Evolutionary conservation across 257 asterid species (phyloP).

Genomic region (Fraxinus pennsylvanica): DNA sequence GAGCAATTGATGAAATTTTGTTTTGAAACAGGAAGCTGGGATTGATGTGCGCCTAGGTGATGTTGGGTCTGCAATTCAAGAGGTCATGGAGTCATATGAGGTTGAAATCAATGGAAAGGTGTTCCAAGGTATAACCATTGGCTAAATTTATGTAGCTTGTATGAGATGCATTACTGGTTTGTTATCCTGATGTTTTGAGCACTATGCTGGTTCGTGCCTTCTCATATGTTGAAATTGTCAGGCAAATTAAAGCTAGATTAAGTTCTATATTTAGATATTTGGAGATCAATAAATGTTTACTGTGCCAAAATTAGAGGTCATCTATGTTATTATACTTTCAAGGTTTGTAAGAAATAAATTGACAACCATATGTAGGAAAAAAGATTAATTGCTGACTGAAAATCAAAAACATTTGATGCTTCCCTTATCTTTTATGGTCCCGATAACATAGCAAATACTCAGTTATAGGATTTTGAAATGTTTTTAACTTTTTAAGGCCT

Average conservation of each 20-base stretch:
- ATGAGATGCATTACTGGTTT: not conserved
- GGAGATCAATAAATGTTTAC: not conserved
- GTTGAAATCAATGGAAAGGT: constrained; percentile 95
- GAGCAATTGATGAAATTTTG: constrained; percentile 22
- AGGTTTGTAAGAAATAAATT: constrained; percentile 5
- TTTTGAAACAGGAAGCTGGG: constrained; percentile 76
- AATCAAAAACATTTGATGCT: not conserved
- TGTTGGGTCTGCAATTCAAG: constrained; percentile 98
- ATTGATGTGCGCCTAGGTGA: constrained; percentile 92
- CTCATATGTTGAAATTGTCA: not conserved
- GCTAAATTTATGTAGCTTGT: constrained; percentile 9
- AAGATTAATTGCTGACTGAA: not conserved
- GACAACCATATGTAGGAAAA: not conserved
- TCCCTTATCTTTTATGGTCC: not conserved
- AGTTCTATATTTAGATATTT: not conserved
- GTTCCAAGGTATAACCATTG: constrained; percentile 65
- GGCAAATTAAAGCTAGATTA: constrained; percentile 2
- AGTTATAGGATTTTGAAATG: not conserved
- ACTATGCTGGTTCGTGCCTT: not conserved
- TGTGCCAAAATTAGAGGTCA: constrained; percentile 2
- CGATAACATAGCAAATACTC: not conserved
- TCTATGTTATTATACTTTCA: constrained; percentile 1
- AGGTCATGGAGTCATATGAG: constrained; percentile 98
- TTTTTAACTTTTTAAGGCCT: not conserved
- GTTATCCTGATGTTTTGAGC: not conserved